Percentiles rank a stretch among this genome's conserved stretches.
These are phyloP conservation scores for Cylindrodendrum hubeiense DNA, from an alignment of 2,329 filamentous ascomycete species.

Conservation along the genomic window DNA sequence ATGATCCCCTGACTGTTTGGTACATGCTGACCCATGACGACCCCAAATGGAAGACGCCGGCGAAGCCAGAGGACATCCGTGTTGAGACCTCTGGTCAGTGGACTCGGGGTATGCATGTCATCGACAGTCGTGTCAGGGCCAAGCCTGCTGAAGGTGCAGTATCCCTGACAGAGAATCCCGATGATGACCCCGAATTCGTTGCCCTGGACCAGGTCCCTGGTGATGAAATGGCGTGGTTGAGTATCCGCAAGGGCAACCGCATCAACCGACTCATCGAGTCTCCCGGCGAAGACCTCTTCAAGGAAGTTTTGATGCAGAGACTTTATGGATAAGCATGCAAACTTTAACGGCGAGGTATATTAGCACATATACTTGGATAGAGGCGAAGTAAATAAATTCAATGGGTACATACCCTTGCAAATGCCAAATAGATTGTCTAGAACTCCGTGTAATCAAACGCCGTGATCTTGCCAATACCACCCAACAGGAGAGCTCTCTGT, in stretches of 20 bases:
- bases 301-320: conserved; percentile 72
- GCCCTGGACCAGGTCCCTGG: conserved; percentile 68
- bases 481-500: conserved; percentile 17
- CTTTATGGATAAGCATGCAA: conserved; percentile 64
- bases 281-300: conserved; percentile 77
- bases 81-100: conserved; percentile 94
- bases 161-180: conserved; percentile 55
- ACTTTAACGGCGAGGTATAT: conserved; percentile 2
- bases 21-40: conserved; percentile 76
- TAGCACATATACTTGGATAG: conserved; percentile 34
- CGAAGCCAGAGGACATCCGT: conserved; percentile 82
- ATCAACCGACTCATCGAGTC: conserved; percentile 79
- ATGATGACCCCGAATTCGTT: conserved; percentile 55
- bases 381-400: conserved; percentile 19
- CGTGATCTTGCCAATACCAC: conserved; percentile 36
- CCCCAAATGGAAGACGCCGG: conserved; percentile 68
- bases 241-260: conserved; percentile 79
- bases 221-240: conserved; percentile 84
- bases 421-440: conserved; percentile 42
- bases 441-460: conserved; percentile 46
- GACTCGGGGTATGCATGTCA: conserved; percentile 91
- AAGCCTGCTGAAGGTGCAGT: conserved; percentile 62
- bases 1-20: conserved; percentile 85
- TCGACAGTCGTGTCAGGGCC: conserved; percentile 76
- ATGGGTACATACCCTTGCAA: conserved; percentile 33